Evolutionary conservation across 768 basidiomycete genomes (phyloP), one percentile per base, ranked within the genome.

Genomic region (Sporobolomyces phaffii): DNA sequence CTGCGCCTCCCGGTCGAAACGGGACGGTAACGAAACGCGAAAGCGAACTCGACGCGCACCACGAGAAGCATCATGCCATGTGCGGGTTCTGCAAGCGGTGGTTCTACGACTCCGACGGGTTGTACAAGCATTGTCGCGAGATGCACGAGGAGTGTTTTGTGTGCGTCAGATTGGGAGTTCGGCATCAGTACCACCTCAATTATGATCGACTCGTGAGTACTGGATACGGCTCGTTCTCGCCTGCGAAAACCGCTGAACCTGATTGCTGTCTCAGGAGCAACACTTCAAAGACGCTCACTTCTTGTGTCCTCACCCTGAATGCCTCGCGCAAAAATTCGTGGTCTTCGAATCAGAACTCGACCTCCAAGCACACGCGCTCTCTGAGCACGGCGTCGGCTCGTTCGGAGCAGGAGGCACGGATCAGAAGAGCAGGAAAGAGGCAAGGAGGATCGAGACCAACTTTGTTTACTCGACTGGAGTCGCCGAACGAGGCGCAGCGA

Each of bases 121-220:
- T 97, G n/a, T 96, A 86, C 76, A 80, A 85, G 28, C 96, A 99
- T 77, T 90, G 97, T 87, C 84, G 93, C 57, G 87, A 92, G 75
- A 81, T 81, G 53, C 94, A 99, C 78, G 94, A 99, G 77, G 93
- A 98, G 74, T 98, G 94, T 76, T 96, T 96, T 72, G 77, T 99
- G 18, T 99, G 96, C 78, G 49, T 68, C 1, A 45, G 64, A 38
- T 91, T 90, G 76, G 83, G 87, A 33, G 83, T 96, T 90, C 61
- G 97, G 80, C 61, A 91, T 85, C 75, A 91, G 88, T 96, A 99
- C 97, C 82, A 81, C 80, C 82, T 96, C 93, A 5, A 93, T 87
- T 94, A 99, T 94, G 75, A 99, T 81, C 47, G 90, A 88, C 79
- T 99, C 93, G 77, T 99, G 91, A 63, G 97, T 91, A 43, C 88